Evolutionary conservation across 257 asterid genomes (phyloP), one percentile per base, ranked within the genome.

Genomic region (Vinca minor): DNA sequence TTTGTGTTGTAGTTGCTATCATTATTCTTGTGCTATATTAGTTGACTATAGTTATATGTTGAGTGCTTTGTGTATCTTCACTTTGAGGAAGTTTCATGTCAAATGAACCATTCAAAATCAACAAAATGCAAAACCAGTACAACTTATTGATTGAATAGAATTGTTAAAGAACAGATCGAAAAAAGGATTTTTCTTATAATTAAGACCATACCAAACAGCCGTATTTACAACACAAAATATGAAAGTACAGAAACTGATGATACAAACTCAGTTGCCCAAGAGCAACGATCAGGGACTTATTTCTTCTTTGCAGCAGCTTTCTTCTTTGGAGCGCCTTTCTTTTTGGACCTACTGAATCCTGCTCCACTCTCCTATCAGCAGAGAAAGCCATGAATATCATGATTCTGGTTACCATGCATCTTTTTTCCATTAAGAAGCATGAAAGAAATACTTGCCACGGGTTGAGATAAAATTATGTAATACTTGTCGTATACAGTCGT

Each of bases 331-430:
- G 83, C 63, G 12, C 77, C 44, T 74, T 88, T 86, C 85, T 72
- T 79, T 76, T 79, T 76, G 31, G 87, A 69, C 31, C 52, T 73
- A 53, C 64, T 84, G 63, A 31, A 60, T 58, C 83, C 86, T 46
- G 20, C 63, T 77, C 92, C 86, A 67, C 79, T 78, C 74, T 84
- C 96, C 96, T 88, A 82, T 46, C 50, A 78, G 35, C 53, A 72
- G 34, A 68, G 31, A 2, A 12, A 45, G 34, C 15, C 21, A 52
- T 21, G 20, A 39, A 56, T 12, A 58, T 32, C 65, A 57, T 12
- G 46, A 23, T 23, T 15, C 31, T 17, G 17, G 13, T 42, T 23
- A 28, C 52, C 13, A 42, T 23, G 41, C 7, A 31, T 17, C 53
- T 18, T 38, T 26, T 20, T 23, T 12, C 32, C 3, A 28, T 32